Percentiles rank a stretch among this genome's conserved stretches.
Evolutionary conservation across 2,329 filamentous ascomycete genomes (phyloP).

Genomic region (Penicillium frequentans): DNA sequence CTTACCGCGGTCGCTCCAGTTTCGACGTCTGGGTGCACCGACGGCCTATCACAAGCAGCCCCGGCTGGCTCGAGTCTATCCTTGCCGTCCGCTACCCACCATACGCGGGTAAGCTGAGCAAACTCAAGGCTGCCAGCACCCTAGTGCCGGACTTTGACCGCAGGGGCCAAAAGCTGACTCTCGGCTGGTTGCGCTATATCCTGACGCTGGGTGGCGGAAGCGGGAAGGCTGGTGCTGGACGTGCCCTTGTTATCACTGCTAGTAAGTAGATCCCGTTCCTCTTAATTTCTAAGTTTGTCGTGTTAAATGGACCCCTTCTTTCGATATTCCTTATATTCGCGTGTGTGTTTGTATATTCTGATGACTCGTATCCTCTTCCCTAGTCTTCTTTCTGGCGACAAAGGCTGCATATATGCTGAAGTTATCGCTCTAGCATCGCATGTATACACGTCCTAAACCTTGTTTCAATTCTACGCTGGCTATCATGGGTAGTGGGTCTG

Average conservation of each 20-base stretch:
- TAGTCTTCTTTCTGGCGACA: not conserved
- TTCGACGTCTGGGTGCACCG: conserved; percentile 65
- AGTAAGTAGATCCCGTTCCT: conserved; percentile 37
- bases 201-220: conserved; percentile 43
- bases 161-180: conserved; percentile 47
- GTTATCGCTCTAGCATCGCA: no score
- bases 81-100: conserved; percentile 62
- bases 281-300: not conserved
- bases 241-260: conserved; percentile 37
- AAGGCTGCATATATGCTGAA: no score
- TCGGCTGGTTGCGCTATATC: conserved; percentile 41
- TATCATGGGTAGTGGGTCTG: no score
- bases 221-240: conserved; percentile 35
- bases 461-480: no score
- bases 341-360: not conserved
- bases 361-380: not conserved
- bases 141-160: conserved; percentile 62
- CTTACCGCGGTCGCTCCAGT: conserved; percentile 72
- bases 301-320: not conserved
- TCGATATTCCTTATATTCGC: not conserved
- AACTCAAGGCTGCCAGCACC: conserved; percentile 51
- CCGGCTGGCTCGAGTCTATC: conserved; percentile 60
- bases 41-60: conserved; percentile 59
- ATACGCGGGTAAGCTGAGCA: conserved; percentile 57
- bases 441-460: no score